These are phyloP conservation scores for Lobosporangium transversale DNA, from an alignment of 192 early-diverging fungal species.

Conservation along the genomic window DNA sequence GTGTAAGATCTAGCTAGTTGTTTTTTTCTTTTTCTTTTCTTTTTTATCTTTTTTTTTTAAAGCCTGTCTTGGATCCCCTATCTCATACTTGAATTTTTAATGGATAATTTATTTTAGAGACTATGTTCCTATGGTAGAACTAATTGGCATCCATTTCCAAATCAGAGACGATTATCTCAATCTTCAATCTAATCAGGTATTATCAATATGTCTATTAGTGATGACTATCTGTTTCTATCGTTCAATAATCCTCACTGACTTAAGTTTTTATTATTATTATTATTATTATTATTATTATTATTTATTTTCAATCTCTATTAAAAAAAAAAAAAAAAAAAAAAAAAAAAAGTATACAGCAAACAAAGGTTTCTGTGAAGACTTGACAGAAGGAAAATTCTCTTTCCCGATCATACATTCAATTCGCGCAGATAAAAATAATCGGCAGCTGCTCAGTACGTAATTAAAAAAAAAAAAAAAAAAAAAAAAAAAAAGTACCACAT, in stretches of 20 bases:
- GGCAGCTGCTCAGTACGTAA: slow-evolving; percentile 76
- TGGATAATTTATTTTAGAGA: slow-evolving; percentile 59
- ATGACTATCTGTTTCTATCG: no score
- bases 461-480: no score
- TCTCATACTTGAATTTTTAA: neutral
- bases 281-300: no score
- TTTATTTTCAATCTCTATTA: no score
- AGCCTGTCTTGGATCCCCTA: no score
- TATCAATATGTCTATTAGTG: no score
- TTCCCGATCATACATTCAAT: slow-evolving; percentile 95
- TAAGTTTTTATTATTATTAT: no score
- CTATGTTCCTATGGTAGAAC: slow-evolving; percentile 82
- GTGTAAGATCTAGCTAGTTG: slow-evolving; percentile 17
- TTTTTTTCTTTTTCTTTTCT: no score
- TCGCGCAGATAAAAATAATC: slow-evolving; percentile 62
- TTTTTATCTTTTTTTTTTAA: no score
- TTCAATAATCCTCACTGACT: no score
- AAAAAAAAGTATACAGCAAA: slow-evolving; percentile 85
- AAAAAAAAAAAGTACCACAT: no score
- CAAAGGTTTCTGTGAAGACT: slow-evolving; percentile 98
- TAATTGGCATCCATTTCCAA: slow-evolving; percentile 96
- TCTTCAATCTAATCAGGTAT: slow-evolving; percentile 81
- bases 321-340: neutral
- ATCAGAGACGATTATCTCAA: slow-evolving; percentile 98
- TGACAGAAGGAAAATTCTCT: slow-evolving; percentile 99